A percentile compares a stretch with the other conserved stretches of the same genome.
Evolutionary conservation across 129 eudicot species (phyloP).

Genomic region (Pseudognaphalium luteoalbum): DNA sequence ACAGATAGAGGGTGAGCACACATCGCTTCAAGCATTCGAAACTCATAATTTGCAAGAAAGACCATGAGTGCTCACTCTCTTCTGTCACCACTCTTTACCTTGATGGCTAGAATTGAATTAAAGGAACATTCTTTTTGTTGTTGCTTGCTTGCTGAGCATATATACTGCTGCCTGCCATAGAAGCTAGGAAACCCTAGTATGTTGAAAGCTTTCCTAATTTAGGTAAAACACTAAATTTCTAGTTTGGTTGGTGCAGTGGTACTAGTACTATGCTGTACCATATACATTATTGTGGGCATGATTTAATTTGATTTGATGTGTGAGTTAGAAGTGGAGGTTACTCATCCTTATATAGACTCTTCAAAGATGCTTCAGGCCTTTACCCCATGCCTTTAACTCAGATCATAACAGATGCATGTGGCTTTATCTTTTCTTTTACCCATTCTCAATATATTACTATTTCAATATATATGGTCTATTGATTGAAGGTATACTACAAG

Average conservation of each 20-base stretch:
- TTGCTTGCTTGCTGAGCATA: neutral
- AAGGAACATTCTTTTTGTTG: constrained; percentile 1
- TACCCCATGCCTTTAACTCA: constrained; percentile 11
- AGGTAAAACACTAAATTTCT: neutral
- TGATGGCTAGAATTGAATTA: neutral
- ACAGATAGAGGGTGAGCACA: constrained; percentile 48
- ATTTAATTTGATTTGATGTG: constrained; percentile 39
- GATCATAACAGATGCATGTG: constrained; percentile 34
- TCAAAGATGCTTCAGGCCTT: constrained; percentile 18
- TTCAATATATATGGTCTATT: neutral
- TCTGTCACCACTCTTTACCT: constrained; percentile 90
- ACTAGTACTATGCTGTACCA: constrained; percentile 14
- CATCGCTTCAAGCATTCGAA: constrained; percentile 43
- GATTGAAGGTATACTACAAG: neutral
- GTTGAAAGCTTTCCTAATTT: constrained; percentile 9
- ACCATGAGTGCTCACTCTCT: constrained; percentile 99
- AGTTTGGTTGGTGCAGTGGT: constrained; percentile 1
- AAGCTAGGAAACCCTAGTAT: constrained; percentile 14
- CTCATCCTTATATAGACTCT: constrained; percentile 48
- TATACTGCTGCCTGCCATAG: neutral
- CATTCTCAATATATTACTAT: neutral
- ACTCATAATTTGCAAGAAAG: constrained; percentile 50
- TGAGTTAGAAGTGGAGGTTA: constrained; percentile 31
- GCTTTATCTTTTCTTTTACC: constrained; percentile 34
- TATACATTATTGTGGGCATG: constrained; percentile 24